Evolutionary conservation across 345 rosid genomes (phyloP), one percentile per base, ranked within the genome.

Genomic region (Jatropha curcas): DNA sequence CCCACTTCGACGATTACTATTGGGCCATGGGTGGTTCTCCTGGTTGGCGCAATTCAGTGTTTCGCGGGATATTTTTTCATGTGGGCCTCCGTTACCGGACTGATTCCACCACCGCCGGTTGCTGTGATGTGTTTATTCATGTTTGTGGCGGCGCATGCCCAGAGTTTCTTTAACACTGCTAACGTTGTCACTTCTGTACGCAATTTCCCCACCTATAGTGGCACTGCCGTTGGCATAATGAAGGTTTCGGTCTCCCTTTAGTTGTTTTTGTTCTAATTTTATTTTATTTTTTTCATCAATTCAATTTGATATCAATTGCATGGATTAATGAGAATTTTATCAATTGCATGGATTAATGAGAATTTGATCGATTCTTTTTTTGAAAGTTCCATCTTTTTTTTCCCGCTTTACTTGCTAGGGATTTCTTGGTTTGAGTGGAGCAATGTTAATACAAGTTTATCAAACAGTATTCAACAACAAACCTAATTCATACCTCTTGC

Each of bases 11-110:
- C 65, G 3, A 9, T 5, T 25, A 31, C 27, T 65, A 63, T 68
- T 28, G 90, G 95, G 39, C 90, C 96, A 4, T 88, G 96, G 92
- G 71, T 86, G 57, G 97, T 90, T 35, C 91, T 59, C 45, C 12
- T 79, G 56, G 77, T 71, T 2, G 96, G 96, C 19, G 88, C 90
- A 10, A 37, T 82, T 68, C 81, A 84, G 77, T 77, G 84, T 82
- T 86, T 92, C 48, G 41, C 64, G 24, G 96, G 96, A 48, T 88
- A 88, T 69, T 90, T 85, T 71, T 50, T 88, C 1, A 85, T 90
- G 35, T 90, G 96, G 93, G 89, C 88, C 19, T 63, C 91, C 12
- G 92, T 88, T 4, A 78, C 74, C 43, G 90, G 91, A 13, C 30
- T 90, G 74, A 76, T 90, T 63, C 68, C 65, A 14, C 65, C 48